These are phyloP conservation scores for Aureobasidium namibiae DNA, from an alignment of 2,329 filamentous ascomycete genomes.

Conservation along the genomic window DNA sequence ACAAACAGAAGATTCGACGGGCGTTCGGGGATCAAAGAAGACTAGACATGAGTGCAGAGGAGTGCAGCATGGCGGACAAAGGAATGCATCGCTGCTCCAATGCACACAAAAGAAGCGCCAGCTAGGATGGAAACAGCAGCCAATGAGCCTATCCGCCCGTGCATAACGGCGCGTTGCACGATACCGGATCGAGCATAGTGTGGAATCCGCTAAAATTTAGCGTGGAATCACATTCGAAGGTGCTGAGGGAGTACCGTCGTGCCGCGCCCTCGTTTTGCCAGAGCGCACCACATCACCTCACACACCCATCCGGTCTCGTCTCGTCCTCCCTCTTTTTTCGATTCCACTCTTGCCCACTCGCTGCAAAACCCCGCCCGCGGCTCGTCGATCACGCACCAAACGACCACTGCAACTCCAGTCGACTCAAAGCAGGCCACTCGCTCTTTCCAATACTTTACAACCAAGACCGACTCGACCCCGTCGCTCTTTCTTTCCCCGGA, in stretches of 20 bases:
- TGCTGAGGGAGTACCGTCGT: conserved; percentile 7
- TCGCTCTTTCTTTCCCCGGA: conserved; percentile 10
- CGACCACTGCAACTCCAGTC: not conserved
- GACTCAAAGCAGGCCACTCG: not conserved
- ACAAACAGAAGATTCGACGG: conserved; percentile 8
- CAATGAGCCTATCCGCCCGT: conserved; percentile 9
- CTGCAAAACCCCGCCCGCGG: conserved; percentile 6
- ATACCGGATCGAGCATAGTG: not conserved
- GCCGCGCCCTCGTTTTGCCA: conserved; percentile 2
- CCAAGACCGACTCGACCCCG: not conserved
- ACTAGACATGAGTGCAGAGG: not conserved
- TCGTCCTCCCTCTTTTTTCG: not conserved
- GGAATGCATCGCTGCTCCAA: conserved; percentile 10
- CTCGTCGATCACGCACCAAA: conserved; percentile 3
- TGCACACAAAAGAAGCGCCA: conserved; percentile 7
- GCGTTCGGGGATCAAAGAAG: conserved; percentile 11
- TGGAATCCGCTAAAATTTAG: conserved; percentile 9
- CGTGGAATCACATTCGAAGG: too few relatives aligned
- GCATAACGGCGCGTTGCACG: not conserved
- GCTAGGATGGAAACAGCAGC: conserved; percentile 4
- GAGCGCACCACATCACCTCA: conserved; percentile 10
- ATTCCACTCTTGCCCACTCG: not conserved
- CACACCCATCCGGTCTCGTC: conserved; percentile 8
- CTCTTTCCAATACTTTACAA: not conserved
- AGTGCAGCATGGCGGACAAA: conserved; percentile 11